Evolutionary conservation across 768 basidiomycete species (phyloP).

Genomic region (Tylopilus balloui): DNA sequence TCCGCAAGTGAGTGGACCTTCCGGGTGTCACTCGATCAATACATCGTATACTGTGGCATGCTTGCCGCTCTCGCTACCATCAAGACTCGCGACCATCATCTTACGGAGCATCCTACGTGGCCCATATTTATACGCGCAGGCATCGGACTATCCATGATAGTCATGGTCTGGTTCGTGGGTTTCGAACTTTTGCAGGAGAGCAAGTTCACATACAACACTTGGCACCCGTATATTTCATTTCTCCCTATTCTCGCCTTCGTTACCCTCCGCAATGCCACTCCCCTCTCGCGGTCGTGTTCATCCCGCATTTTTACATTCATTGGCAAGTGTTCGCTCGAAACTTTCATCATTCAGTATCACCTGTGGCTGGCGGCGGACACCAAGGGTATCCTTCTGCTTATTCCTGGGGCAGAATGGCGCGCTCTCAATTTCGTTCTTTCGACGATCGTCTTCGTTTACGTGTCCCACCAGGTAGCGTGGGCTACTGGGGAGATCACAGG

Average conservation of each 20-base stretch:
- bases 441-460: conserved; percentile 72
- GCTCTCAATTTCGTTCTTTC: conserved; percentile 76
- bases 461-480: conserved; percentile 70
- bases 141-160: conserved; percentile 46
- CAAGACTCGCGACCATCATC: conserved; percentile 67
- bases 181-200: conserved; percentile 74
- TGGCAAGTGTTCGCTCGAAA: conserved; percentile 84
- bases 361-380: conserved; percentile 83
- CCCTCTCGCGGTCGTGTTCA: conserved; percentile 62
- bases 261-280: conserved; percentile 70
- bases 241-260: conserved; percentile 77
- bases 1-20: conserved; percentile 85
- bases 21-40: conserved; percentile 83
- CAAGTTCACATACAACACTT: conserved; percentile 83
- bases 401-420: conserved; percentile 71
- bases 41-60: conserved; percentile 88
- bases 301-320: conserved; percentile 74
- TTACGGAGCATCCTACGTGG: conserved; percentile 72
- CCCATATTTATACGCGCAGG: conserved; percentile 45
- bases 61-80: conserved; percentile 65
- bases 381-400: conserved; percentile 72
- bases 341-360: conserved; percentile 89
- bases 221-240: conserved; percentile 79
- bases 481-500: conserved; percentile 71
- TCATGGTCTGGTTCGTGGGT: conserved; percentile 71